A percentile compares a stretch with the other conserved stretches of the same genome.
phyloP scores from a whole-genome alignment of 306 rosid genomes.

The Dalbergia cochinchinensis region DNA sequence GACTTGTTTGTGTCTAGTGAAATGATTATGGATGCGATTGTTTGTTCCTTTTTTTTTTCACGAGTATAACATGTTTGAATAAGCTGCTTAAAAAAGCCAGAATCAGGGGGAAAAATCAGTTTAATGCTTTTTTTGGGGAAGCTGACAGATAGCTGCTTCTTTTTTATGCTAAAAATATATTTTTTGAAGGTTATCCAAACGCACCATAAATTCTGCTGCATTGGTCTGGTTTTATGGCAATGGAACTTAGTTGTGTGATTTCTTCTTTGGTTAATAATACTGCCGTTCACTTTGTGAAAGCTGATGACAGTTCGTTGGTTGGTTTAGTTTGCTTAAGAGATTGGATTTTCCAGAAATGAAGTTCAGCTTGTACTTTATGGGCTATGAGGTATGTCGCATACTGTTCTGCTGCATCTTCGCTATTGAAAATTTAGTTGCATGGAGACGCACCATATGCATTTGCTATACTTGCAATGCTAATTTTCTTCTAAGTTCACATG shows the following conservation, averaged over 20 bases:
- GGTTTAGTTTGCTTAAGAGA: constrained; percentile 86
- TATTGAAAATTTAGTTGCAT: constrained; percentile 36
- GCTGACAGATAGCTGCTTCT: neutral
- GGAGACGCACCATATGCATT: constrained; percentile 29
- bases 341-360: constrained; percentile 92
- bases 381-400: constrained; percentile 73
- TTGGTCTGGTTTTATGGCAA: no score
- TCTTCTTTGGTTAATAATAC: constrained; percentile 5
- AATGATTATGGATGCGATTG: neutral
- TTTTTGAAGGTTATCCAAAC: no score
- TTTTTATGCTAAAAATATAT: no score
- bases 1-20: constrained; percentile 5
- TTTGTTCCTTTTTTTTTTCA: neutral
- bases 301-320: constrained; percentile 39
- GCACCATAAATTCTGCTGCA: no score
- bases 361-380: constrained; percentile 91
- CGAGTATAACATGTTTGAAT: no score
- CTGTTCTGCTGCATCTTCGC: constrained; percentile 5
- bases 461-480: constrained; percentile 20
- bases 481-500: constrained; percentile 18
- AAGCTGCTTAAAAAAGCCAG: no score
- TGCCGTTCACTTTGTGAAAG: constrained; percentile 5
- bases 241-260: neutral
- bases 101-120: no score
- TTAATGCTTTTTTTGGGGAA: neutral